Conservation (phyloP, 2,329 filamentous ascomycete genomes). For the Aspergillus melleus region DNA sequence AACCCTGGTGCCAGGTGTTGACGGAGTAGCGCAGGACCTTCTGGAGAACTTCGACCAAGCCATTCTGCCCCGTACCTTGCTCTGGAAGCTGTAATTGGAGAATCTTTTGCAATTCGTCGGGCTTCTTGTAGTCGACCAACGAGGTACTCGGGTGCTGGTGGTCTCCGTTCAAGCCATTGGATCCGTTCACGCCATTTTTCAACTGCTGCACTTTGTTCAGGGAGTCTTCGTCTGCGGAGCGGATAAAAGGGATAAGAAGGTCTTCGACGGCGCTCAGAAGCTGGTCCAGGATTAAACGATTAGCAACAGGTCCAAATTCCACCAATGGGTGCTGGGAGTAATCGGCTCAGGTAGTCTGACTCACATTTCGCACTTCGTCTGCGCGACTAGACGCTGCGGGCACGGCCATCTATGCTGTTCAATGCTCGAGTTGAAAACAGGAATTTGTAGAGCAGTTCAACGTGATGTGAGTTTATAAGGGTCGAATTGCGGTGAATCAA, state of each 20-base stretch:
- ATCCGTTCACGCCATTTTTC: slow-evolving; percentile 19
- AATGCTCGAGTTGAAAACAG: not conserved
- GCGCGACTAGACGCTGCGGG: slow-evolving; percentile 30
- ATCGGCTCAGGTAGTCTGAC: slow-evolving; percentile 19
- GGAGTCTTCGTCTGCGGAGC: slow-evolving; percentile 40
- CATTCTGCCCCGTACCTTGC: slow-evolving; percentile 63
- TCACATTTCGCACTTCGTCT: slow-evolving; percentile 45
- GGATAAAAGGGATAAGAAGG: slow-evolving; percentile 47
- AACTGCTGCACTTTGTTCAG: slow-evolving; percentile 8
- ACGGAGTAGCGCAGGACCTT: slow-evolving; percentile 80
- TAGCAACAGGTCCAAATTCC: not conserved
- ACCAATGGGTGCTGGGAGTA: not conserved
- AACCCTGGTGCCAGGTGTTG: slow-evolving; percentile 98
- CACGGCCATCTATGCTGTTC: slow-evolving; percentile 23
- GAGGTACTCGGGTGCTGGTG: slow-evolving; percentile 58
- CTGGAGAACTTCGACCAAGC: slow-evolving; percentile 69
- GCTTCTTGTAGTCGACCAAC: slow-evolving; percentile 64
- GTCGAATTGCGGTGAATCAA: not conserved
- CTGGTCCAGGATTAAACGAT: slow-evolving; percentile 20
- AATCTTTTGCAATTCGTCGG: slow-evolving; percentile 59
- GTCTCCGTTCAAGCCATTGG: slow-evolving; percentile 39
- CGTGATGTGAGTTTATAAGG: not conserved
- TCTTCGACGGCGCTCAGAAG: slow-evolving; percentile 43
- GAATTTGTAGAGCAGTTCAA: not conserved
- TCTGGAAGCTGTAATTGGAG: slow-evolving; percentile 55